These are phyloP conservation scores for Omphalotus olearius DNA, from an alignment of 1,284 basidiomycete species.

Conservation along the genomic window DNA sequence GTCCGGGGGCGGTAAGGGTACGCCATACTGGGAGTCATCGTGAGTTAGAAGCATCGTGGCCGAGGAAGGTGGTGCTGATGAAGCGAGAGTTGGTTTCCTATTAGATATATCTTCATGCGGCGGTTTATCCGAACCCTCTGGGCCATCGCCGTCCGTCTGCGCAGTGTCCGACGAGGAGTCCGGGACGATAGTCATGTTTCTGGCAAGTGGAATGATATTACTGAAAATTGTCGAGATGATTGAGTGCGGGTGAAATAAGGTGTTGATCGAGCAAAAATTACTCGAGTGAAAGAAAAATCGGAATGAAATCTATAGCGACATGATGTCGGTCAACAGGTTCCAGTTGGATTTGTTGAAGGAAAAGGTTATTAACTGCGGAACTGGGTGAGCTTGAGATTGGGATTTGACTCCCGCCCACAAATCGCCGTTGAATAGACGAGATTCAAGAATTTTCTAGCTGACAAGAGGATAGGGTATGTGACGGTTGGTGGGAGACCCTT, in stretches of 20 bases:
- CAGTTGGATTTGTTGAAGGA: constrained; percentile 9
- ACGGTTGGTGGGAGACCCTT: not conserved
- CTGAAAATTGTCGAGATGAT: constrained; percentile 15
- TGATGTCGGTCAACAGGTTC: constrained; percentile 16
- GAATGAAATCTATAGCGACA: constrained; percentile 15
- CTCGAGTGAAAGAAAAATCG: constrained; percentile 5
- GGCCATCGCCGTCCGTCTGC: constrained; percentile 51
- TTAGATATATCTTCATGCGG: constrained; percentile 32
- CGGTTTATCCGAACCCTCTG: constrained; percentile 58
- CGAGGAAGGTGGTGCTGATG: constrained; percentile 15
- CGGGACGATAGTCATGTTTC: constrained; percentile 34
- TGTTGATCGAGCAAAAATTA: constrained; percentile 16
- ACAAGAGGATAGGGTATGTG: not conserved
- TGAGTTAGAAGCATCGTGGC: not conserved
- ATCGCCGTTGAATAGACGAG: not conserved
- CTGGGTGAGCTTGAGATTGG: constrained; percentile 9
- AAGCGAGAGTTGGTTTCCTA: constrained; percentile 13
- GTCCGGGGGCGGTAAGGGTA: constrained; percentile 56
- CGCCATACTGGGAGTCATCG: constrained; percentile 13
- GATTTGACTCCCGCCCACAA: constrained; percentile 11
- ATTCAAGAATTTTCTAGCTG: not conserved
- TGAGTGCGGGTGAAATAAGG: constrained; percentile 13
- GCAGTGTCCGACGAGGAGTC: constrained; percentile 46
- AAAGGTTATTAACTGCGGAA: constrained; percentile 13
- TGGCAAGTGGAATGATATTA: constrained; percentile 18